phyloP scores from a whole-genome alignment of 2,329 filamentous ascomycete genomes.

The Venturia asperata region DNA sequence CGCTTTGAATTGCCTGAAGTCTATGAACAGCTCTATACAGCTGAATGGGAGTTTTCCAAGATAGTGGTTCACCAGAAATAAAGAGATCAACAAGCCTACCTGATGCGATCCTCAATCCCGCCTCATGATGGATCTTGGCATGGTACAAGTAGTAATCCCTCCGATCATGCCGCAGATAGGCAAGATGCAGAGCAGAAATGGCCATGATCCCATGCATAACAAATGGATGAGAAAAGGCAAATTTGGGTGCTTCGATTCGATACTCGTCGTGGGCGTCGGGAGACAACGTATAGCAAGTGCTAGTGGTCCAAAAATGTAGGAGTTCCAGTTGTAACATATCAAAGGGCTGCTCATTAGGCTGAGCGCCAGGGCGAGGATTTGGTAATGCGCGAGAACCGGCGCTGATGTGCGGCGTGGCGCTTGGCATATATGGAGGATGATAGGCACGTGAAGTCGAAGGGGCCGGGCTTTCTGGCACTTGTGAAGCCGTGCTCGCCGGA shows the following conservation, averaged over 20 bases:
- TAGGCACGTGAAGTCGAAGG: neutral
- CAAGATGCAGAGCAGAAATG: constrained; percentile 35
- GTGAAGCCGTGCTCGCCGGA: neutral
- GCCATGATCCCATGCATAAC: constrained; percentile 39
- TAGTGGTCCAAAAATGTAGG: neutral
- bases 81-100: neutral
- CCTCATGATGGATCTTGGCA: neutral
- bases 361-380: neutral
- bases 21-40: neutral
- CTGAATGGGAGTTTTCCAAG: neutral
- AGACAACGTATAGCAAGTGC: neutral
- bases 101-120: neutral
- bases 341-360: neutral
- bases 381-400: neutral
- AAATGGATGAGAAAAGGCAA: constrained; percentile 31
- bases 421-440: neutral
- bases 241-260: constrained; percentile 30
- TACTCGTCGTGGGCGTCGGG: constrained; percentile 25
- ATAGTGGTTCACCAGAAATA: neutral
- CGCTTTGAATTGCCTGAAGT: neutral
- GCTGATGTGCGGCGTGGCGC: neutral
- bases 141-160: neutral
- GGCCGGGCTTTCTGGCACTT: neutral
- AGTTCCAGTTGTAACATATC: neutral
- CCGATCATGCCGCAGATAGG: constrained; percentile 25